Evolutionary conservation across 306 rosid genomes (phyloP).

Genomic region (Cyclanthera cordifolia): DNA sequence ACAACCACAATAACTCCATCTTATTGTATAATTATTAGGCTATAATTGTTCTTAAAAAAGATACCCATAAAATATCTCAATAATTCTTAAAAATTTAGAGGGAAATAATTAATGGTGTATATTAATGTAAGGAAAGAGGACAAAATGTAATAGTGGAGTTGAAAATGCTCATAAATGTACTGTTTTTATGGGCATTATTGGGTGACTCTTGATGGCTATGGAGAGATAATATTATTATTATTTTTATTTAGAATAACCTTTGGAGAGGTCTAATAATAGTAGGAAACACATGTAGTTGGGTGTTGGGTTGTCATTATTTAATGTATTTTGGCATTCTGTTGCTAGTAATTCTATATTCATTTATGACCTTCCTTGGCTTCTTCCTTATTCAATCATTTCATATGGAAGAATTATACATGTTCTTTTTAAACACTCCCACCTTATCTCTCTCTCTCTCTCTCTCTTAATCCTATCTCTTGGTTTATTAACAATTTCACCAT

Average conservation of each 20-base stretch:
- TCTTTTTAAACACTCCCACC: too few species aligned
- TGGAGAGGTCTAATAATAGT: slow-evolving; percentile 4
- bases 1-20: background rate
- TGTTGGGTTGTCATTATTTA: slow-evolving; percentile 12
- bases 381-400: slow-evolving; percentile 7
- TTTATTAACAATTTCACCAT: slow-evolving; percentile 1
- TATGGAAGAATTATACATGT: background rate
- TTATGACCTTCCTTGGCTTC: background rate
- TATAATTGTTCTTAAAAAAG: background rate
- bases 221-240: too few species aligned
- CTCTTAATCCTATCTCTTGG: background rate
- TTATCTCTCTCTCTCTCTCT: background rate
- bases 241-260: too few species aligned
- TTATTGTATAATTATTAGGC: background rate
- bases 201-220: background rate
- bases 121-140: background rate
- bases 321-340: slow-evolving; percentile 6
- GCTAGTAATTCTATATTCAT: background rate
- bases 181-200: background rate
- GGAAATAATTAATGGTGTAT: slow-evolving; percentile 4
- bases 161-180: background rate
- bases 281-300: slow-evolving; percentile 11
- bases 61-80: background rate
- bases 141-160: background rate
- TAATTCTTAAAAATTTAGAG: background rate